A percentile compares a stretch with the other conserved stretches of the same genome.
These are phyloP conservation scores for Cynanchum wilfordii DNA, from an alignment of 257 asterid genomes.

Conservation along the genomic window DNA sequence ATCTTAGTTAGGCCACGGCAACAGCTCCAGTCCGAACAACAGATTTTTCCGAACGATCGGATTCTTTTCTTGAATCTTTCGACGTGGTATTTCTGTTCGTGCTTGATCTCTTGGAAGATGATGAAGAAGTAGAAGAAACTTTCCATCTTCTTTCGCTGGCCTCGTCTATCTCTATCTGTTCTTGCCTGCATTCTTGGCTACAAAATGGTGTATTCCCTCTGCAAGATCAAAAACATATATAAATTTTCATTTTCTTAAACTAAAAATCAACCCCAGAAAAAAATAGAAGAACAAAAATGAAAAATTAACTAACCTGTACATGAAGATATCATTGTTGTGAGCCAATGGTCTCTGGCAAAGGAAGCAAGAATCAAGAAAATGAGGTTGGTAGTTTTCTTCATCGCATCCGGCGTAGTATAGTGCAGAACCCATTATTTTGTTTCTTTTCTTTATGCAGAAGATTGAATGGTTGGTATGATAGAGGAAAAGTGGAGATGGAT, in stretches of 20 bases:
- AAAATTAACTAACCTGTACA: slow-evolving; percentile 67
- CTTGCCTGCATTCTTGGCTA: slow-evolving; percentile 60
- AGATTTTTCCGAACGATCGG: slow-evolving; percentile 44
- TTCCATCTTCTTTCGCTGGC: slow-evolving; percentile 61
- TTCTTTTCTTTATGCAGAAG: background rate
- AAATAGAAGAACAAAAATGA: background rate
- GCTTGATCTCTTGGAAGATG: slow-evolving; percentile 55
- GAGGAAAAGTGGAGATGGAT: background rate
- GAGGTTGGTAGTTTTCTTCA: slow-evolving; percentile 42
- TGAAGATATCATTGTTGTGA: slow-evolving; percentile 76
- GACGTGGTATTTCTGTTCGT: slow-evolving; percentile 25
- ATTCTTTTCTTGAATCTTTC: slow-evolving; percentile 45
- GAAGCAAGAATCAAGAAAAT: slow-evolving; percentile 78
- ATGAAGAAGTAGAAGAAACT: slow-evolving; percentile 30
- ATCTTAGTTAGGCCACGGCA: slow-evolving; percentile 48
- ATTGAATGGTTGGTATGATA: background rate
- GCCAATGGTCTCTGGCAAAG: slow-evolving; percentile 61
- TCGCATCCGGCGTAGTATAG: slow-evolving; percentile 44
- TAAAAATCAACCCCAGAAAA: background rate
- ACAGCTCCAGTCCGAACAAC: slow-evolving; percentile 51
- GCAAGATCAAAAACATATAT: slow-evolving; percentile 26
- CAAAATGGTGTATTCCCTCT: slow-evolving; percentile 68
- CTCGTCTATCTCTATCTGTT: slow-evolving; percentile 91
- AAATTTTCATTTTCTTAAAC: background rate
- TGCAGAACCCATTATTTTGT: slow-evolving; percentile 33